Percentiles rank a stretch among this genome's conserved stretches.
Conservation (phyloP, 2,329 filamentous ascomycete species). For the Albophoma yamanashiensis region DNA sequence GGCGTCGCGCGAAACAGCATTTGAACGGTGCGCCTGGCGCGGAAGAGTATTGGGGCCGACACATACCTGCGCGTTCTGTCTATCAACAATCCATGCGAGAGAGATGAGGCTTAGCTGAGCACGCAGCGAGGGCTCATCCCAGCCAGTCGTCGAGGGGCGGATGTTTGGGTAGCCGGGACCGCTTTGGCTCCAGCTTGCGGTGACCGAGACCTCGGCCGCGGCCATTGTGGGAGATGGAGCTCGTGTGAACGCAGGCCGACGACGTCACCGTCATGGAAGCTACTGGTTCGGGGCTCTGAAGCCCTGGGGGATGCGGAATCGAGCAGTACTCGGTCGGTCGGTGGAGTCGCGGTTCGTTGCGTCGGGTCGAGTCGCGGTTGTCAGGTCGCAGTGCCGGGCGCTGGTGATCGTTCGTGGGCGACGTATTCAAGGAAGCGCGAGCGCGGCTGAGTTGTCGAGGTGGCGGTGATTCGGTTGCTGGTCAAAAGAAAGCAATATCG, state of each 20-base stretch:
- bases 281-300: conserved; percentile 11
- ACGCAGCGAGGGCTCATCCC: conserved; percentile 17
- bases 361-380: neutral
- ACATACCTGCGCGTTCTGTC: conserved; percentile 4
- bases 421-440: neutral
- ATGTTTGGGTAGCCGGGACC: conserved; percentile 24
- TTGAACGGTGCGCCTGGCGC: neutral
- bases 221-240: conserved; percentile 43
- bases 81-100: conserved; percentile 23
- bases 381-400: neutral
- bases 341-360: neutral
- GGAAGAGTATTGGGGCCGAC: neutral
- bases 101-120: conserved; percentile 27
- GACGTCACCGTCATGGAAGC: conserved; percentile 43
- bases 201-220: conserved; percentile 35
- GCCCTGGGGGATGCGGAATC: conserved; percentile 3
- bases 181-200: conserved; percentile 30
- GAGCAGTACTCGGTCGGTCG: conserved; percentile 5
- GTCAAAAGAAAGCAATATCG: neutral
- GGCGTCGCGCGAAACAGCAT: neutral
- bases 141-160: conserved; percentile 19
- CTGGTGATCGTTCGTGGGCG: neutral
- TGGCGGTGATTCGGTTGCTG: neutral
- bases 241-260: conserved; percentile 28
- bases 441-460: neutral